Evolutionary conservation across 1,139 yeast genomes (phyloP).

Genomic region (Casaregolazyma suthepensis): DNA sequence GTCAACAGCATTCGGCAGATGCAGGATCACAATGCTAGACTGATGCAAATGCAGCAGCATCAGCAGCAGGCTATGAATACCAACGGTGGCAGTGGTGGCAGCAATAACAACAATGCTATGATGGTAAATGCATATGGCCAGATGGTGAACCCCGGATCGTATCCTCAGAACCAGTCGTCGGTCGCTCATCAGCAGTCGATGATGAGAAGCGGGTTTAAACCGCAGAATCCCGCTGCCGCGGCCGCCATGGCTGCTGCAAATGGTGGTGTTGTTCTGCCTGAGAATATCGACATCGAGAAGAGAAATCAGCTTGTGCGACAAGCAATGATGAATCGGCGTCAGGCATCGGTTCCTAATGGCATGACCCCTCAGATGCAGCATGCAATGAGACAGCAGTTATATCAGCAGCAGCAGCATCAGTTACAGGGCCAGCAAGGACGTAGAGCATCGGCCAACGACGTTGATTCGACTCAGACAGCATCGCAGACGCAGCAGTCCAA

Average conservation of each 20-base stretch:
- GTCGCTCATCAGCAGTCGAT: conserved; percentile 19
- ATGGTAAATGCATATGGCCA: conserved; percentile 21
- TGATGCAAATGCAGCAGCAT: conserved; percentile 29
- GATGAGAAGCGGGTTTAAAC: conserved; percentile 13
- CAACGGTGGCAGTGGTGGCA: neutral
- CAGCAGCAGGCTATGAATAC: conserved; percentile 19
- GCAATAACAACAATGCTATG: conserved; percentile 6
- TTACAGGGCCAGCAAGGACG: conserved; percentile 25
- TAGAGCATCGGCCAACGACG: conserved; percentile 12
- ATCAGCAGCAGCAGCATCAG: conserved; percentile 21
- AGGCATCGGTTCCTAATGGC: conserved; percentile 18
- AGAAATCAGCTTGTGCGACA: conserved; percentile 26
- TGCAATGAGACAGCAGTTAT: conserved; percentile 22
- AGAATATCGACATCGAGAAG: conserved; percentile 27
- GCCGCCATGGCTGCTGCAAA: conserved; percentile 12
- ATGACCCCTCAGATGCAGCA: conserved; percentile 24
- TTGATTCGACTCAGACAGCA: conserved; percentile 25
- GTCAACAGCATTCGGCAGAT: conserved; percentile 51
- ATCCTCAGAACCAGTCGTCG: conserved; percentile 13
- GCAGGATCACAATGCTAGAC: conserved; percentile 40
- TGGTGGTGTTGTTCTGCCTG: conserved; percentile 19
- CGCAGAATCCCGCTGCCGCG: conserved; percentile 18
- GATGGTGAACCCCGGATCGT: conserved; percentile 16
- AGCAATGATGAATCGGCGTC: conserved; percentile 21
- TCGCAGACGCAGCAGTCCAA: conserved; percentile 30